Percentiles rank a stretch among this genome's conserved stretches.
phyloP scores from a whole-genome alignment of 805 yeast genomes.

The Kodamaea fukazawae region DNA sequence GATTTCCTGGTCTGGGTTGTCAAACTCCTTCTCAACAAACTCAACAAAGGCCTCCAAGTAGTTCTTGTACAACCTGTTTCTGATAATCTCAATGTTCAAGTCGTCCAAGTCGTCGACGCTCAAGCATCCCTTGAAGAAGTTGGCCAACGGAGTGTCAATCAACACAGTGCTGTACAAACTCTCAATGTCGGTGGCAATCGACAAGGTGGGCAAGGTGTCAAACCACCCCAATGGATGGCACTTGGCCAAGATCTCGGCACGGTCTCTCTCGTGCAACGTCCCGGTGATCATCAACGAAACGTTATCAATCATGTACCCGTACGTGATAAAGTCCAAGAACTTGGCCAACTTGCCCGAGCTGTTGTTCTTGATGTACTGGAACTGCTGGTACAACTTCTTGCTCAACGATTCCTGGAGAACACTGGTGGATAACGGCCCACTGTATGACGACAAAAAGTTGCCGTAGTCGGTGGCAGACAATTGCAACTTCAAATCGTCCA shows the following conservation, averaged over 20 bases:
- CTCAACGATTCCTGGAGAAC: constrained; percentile 79
- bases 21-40: constrained; percentile 60
- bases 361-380: constrained; percentile 80
- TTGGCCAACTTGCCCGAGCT: constrained; percentile 75
- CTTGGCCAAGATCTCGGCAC: constrained; percentile 79
- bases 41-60: constrained; percentile 82
- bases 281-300: constrained; percentile 96
- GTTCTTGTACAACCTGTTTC: constrained; percentile 89
- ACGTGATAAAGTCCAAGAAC: constrained; percentile 89
- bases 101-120: constrained; percentile 90
- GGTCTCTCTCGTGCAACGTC: constrained; percentile 91
- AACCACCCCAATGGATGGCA: constrained; percentile 99
- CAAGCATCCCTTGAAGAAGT: constrained; percentile 88
- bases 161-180: constrained; percentile 89
- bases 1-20: constrained; percentile 74
- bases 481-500: constrained; percentile 92
- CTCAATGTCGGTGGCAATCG: constrained; percentile 93
- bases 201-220: constrained; percentile 89
- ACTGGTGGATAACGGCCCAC: constrained; percentile 80
- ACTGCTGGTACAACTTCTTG: constrained; percentile 74
- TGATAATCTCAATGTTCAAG: constrained; percentile 88
- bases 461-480: constrained; percentile 96
- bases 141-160: constrained; percentile 96
- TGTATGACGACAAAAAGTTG: constrained; percentile 76
- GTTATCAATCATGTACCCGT: constrained; percentile 98